Base-by-base conservation (phyloP, 1,284 basidiomycete species). In the Hortiboletus rubellus region DNA sequence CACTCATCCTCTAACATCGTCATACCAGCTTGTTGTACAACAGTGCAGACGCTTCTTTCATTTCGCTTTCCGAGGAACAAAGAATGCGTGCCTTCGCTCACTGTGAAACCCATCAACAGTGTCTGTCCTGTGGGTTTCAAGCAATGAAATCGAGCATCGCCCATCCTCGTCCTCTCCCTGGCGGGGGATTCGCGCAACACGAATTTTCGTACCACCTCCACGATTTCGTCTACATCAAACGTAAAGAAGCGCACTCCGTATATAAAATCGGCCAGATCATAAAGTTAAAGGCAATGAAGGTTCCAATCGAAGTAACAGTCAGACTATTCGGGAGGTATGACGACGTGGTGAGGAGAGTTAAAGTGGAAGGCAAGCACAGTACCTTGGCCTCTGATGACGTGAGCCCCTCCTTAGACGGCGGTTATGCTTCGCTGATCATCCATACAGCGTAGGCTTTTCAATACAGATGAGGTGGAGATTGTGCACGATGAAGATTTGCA, bases 181-280 rank as follows among this genome's bases (percentile, higher is more conserved):
- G 63, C 10, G 68, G 72, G 48, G 76, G 74, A 11, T 71, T 80
- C 27, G 62, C 68, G 5, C 60, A 71, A 34, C 60, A 66, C 10
- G 81, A 81, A 8, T 66, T 77, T 14, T 61, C 67, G 4, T 89
- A 84, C 64, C 87, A 89, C 65, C 47, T 72, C 18, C 50, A 77
- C 56, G 86, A 89, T 62, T 87, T 82, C 62, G 76, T 87, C 10
- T 89, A 86, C 63, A 52, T 86, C 60, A 74, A 66, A 57, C 74
- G 46, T 17, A 51, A 67, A 56, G 48, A 61, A 48, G 22, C 60
- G 2, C 63, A 69, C 37, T 58, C 65, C 1, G 65, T 82, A 3
- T 76, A 84, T 49, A 66, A 72, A 5, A 81, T 89, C 60, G 85
- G 76, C 0, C 85, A 86, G 61, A 81, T 89, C 47, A 61, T 71